Evolutionary conservation across 2,329 filamentous ascomycete species (phyloP).

Genomic region (Trichoderma cornu-damae): DNA sequence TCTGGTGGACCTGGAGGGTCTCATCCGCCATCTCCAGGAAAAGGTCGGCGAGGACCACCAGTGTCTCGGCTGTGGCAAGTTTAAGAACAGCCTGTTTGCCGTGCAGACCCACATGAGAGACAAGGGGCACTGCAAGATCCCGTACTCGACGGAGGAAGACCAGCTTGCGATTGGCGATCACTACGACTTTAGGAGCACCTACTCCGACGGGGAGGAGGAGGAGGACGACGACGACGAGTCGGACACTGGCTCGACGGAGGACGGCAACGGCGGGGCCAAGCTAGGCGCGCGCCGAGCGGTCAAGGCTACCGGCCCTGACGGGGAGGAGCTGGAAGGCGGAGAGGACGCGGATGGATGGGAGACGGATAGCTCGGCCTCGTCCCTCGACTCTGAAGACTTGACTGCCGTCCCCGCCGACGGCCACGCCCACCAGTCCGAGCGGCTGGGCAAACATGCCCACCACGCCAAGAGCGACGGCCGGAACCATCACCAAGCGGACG

Average conservation of each 20-base stretch:
- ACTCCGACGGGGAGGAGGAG: slow-evolving; percentile 65
- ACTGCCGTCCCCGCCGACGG: slow-evolving; percentile 72
- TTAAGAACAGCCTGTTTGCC: slow-evolving; percentile 70
- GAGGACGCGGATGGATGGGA: slow-evolving; percentile 80
- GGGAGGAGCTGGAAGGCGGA: slow-evolving; percentile 47
- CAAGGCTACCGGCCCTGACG: slow-evolving; percentile 48
- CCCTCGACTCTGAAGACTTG: slow-evolving; percentile 78
- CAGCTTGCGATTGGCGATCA: slow-evolving; percentile 93
- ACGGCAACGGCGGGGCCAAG: slow-evolving; percentile 56
- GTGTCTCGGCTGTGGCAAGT: slow-evolving; percentile 83
- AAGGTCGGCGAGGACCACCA: slow-evolving; percentile 77
- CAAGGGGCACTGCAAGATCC: slow-evolving; percentile 94
- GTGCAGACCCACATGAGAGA: slow-evolving; percentile 97
- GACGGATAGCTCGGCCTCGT: slow-evolving; percentile 86
- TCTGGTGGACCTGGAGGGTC: slow-evolving; percentile 73
- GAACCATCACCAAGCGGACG: slow-evolving; percentile 67
- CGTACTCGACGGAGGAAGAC: slow-evolving; percentile 80
- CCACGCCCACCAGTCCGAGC: slow-evolving; percentile 65
- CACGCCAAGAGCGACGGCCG: slow-evolving; percentile 68
- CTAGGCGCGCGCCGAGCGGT: slow-evolving; percentile 56
- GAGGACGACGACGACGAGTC: slow-evolving; percentile 47
- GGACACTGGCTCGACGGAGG: slow-evolving; percentile 39
- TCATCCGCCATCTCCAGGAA: slow-evolving; percentile 71
- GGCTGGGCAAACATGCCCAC: slow-evolving; percentile 67
- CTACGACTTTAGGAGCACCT: slow-evolving; percentile 95